Evolutionary conservation across 192 early-diverging fungal genomes (phyloP), one percentile per base, ranked within the genome.

Genomic region (Chytriomyces sp.): DNA sequence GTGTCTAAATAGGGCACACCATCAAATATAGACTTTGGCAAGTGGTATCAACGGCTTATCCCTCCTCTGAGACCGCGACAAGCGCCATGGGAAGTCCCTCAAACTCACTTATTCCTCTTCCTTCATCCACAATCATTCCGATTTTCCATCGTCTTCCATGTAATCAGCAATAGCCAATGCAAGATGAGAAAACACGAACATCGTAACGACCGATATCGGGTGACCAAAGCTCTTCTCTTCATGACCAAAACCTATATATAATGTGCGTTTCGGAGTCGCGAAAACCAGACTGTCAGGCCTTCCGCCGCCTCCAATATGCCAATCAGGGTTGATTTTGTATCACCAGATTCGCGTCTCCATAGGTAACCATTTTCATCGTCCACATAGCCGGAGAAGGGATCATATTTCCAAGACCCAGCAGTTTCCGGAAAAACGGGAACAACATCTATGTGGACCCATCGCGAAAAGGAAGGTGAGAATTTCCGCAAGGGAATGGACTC

Each of bases 211-310:
- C n/a, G n/a, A n/a, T n/a, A n/a, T n/a, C 44, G n/a, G 14, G 40
- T 70, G 59, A 12, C 81, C 78, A 37, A 58, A 58, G 40, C 78
- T 78, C 59, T 82, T 78, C 41, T 82, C 81, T 70, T 82, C 81
- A 58, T 64, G 71, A 4, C 81, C 81, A 52, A 80, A 82, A 0
- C 70, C 78, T 1, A 82, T 39, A 32, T 72, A 68, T 12, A 82
- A 66, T 1, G 72, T 75, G 12, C 73, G 37, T 28, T 59, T 49
- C 4, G 62, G 61, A 73, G 71, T 26, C 39, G 28, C 22, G 73
- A 73, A 63, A 52, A 73, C 54, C 54, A 39, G 4, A 7, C 7
- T 6, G 78, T 41, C 19, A 82, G 74, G 3, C 17, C 32, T 52
- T 82, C 78, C 19, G 78, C 78, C 3, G 72, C 61, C 31, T 74